phyloP scores from a whole-genome alignment of 345 rosid species.

The Moringa oleifera region DNA sequence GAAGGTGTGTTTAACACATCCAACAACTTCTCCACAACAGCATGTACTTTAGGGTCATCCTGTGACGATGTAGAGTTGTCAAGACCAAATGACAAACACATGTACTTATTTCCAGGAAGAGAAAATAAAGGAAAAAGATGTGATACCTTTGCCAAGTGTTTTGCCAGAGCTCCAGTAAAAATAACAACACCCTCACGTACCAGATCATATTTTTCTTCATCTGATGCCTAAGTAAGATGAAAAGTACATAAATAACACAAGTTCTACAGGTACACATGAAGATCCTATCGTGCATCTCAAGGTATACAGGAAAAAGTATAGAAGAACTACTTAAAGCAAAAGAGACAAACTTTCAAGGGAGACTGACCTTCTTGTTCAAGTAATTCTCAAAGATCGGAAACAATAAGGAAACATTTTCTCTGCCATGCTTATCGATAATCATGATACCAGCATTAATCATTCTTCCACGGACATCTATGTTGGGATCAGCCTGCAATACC shows the following conservation, averaged over 20 bases:
- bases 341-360: constrained; percentile 12
- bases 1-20: constrained; percentile 97
- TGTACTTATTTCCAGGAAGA: neutral
- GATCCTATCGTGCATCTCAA: neutral
- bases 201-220: constrained; percentile 89
- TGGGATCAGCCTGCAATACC: constrained; percentile 80
- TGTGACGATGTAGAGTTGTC: constrained; percentile 22
- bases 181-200: constrained; percentile 99
- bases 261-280: neutral
- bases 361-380: constrained; percentile 77
- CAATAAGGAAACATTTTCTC: constrained; percentile 77
- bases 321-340: constrained; percentile 1
- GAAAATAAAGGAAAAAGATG: constrained; percentile 1
- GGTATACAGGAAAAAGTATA: neutral
- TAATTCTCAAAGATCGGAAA: constrained; percentile 97
- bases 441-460: constrained; percentile 95
- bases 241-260: constrained; percentile 13
- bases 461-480: constrained; percentile 96
- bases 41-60: constrained; percentile 73
- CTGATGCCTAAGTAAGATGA: constrained; percentile 58
- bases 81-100: neutral
- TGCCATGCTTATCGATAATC: constrained; percentile 93
- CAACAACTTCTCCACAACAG: constrained; percentile 90
- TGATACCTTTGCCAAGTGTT: constrained; percentile 76
- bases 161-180: constrained; percentile 93